Evolutionary conservation across 805 yeast genomes (phyloP).

Genomic region (Jamesozyma hellenica): DNA sequence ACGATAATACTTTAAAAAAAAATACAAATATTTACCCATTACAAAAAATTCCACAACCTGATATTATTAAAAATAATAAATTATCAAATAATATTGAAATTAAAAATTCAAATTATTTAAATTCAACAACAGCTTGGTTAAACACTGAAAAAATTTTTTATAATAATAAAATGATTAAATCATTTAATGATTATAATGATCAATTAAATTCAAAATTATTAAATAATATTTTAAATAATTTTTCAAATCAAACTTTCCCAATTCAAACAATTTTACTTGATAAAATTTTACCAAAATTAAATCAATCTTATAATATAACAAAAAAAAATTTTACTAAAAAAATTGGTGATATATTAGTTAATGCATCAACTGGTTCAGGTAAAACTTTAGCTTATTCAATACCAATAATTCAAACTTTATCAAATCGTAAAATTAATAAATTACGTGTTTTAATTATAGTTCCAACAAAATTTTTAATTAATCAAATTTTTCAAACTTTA

Average conservation of each 20-base stretch:
- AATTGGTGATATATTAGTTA: constrained; percentile 71
- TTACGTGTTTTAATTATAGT: constrained; percentile 69
- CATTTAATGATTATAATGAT: constrained; percentile 13
- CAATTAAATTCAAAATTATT: constrained; percentile 25
- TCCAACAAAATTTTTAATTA: constrained; percentile 82
- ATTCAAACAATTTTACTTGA: constrained; percentile 26
- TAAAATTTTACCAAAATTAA: constrained; percentile 19
- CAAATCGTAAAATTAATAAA: constrained; percentile 55
- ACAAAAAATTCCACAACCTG: constrained; percentile 81
- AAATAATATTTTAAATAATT: constrained; percentile 21
- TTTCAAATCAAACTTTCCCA: constrained; percentile 25
- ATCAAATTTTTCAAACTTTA: constrained; percentile 67
- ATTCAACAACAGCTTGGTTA: constrained; percentile 21
- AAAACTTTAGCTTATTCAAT: constrained; percentile 82
- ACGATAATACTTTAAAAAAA: constrained; percentile 16
- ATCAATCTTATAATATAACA: constrained; percentile 16
- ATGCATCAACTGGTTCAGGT: constrained; percentile 95
- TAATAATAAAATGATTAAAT: constrained; percentile 20
- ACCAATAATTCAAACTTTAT: constrained; percentile 67
- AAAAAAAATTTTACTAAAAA: constrained; percentile 40
- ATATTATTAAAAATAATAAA: constrained; percentile 26
- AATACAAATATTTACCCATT: constrained; percentile 30
- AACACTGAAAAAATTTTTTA: constrained; percentile 22
- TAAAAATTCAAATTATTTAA: constrained; percentile 4
- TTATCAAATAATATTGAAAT: too few relatives aligned